Conservation (phyloP, 2,329 filamentous ascomycete genomes). For the Fusarium succisae region DNA sequence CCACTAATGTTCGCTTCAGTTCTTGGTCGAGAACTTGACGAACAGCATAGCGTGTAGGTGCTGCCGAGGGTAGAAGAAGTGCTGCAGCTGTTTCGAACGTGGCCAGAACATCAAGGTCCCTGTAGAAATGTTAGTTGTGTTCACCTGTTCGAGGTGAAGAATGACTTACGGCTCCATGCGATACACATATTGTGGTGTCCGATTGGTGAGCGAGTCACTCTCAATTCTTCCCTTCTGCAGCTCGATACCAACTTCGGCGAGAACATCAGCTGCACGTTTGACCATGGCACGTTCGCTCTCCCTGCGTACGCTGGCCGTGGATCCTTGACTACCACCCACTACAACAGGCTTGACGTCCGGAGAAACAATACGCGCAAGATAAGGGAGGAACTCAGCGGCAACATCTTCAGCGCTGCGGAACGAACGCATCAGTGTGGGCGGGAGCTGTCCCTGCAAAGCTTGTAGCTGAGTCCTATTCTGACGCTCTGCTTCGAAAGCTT, state of each 20-base stretch:
- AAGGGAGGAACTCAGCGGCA: conserved; percentile 84
- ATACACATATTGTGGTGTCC: conserved; percentile 81
- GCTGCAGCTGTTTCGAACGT: conserved; percentile 75
- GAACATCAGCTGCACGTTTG: conserved; percentile 78
- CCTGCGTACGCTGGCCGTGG: conserved; percentile 86
- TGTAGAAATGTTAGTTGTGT: conserved; percentile 41
- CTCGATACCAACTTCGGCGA: conserved; percentile 82
- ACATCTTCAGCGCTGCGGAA: conserved; percentile 84
- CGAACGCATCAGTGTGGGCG: conserved; percentile 75
- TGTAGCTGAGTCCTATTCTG: conserved; percentile 79
- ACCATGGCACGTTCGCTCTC: conserved; percentile 87
- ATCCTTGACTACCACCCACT: conserved; percentile 72
- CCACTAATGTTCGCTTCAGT: conserved; percentile 75
- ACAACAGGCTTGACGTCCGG: conserved; percentile 93
- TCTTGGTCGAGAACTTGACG: conserved; percentile 94
- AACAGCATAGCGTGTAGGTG: conserved; percentile 88
- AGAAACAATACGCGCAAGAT: conserved; percentile 82
- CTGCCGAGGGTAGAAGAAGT: conserved; percentile 65
- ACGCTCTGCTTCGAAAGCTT: conserved; percentile 82
- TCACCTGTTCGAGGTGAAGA: background rate
- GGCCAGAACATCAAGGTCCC: conserved; percentile 79
- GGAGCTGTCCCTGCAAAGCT: conserved; percentile 76
- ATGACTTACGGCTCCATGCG: conserved; percentile 88
- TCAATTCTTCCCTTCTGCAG: conserved; percentile 87
- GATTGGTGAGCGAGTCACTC: conserved; percentile 65